phyloP scores from a whole-genome alignment of 176 grass and related monocot genomes.

The Cenchrus purpureus region DNA sequence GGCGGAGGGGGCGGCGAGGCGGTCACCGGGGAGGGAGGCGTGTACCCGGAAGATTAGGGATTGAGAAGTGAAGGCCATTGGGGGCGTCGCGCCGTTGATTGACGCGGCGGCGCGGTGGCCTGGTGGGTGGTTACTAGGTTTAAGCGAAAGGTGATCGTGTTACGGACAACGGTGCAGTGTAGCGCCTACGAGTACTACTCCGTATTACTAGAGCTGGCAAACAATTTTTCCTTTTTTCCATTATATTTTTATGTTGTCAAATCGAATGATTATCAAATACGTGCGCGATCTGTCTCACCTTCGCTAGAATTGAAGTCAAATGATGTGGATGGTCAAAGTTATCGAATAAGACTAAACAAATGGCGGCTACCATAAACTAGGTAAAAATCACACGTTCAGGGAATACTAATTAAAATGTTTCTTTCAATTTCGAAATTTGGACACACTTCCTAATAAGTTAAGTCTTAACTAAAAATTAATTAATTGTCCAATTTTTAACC shows the following conservation, averaged over 20 bases:
- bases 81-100: neutral
- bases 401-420: too few relatives aligned
- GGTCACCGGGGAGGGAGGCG: neutral
- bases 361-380: too few relatives aligned
- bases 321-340: neutral
- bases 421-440: too few relatives aligned
- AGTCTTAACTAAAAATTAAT: too few relatives aligned
- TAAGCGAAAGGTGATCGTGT: neutral
- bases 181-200: neutral
- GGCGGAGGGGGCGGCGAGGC: neutral
- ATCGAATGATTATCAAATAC: neutral
- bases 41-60: slow-evolving; percentile 44
- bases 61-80: slow-evolving; percentile 51
- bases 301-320: neutral
- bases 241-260: neutral
- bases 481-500: too few relatives aligned
- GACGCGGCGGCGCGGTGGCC: slow-evolving; percentile 24
- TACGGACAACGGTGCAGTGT: neutral
- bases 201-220: neutral
- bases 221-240: neutral
- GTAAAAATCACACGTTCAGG: too few relatives aligned
- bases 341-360: neutral
- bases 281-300: too few relatives aligned
- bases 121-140: neutral
- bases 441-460: too few relatives aligned